Evolutionary conservation across 208 protist genomes (phyloP), one percentile per base, ranked within the genome.

Genomic region (Lotmaria passim): DNA sequence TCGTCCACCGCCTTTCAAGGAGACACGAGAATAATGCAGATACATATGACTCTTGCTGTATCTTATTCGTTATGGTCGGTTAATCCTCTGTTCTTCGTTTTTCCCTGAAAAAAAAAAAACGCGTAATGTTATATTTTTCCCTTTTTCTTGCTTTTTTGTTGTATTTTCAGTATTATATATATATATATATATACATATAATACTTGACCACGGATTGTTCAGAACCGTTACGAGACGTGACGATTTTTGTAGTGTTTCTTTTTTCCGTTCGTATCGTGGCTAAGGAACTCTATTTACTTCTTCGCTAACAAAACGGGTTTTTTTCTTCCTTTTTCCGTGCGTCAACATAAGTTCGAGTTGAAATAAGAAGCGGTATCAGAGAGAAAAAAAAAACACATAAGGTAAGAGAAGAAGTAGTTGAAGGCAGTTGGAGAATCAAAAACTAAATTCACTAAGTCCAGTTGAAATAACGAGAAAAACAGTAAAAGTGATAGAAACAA

Each of bases 361-460:
- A 55, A 64, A 31, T 58, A 68, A 44, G 72, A 57, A 3, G 14
- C 26, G 17, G 30, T 48, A 43, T 46, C 23, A 17, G 57, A 72
- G 71, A 44, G 52, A 69, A 64, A n/a, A n/a, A n/a, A n/a, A n/a
- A n/a, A n/a, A n/a, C n/a, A n/a, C 55, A 66, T 50, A 57, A 64
- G 8, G 17, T 24, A 59, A 70, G 15, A 69, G 17, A 58, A 46
- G 24, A 76, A 76, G 70, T 64, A 64, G 71, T 77, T 71, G 63
- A 34, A 46, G 48, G 47, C 28, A 71, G 62, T 77, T 69, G 64
- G 38, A 75, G 61, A 69, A 67, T 44, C 26, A 53, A 69, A 67
- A 38, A 24, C 69, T 75, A 75, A 69, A 69, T 39, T 75, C 53
- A 64, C 61, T 75, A 75, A 75, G 61, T 68, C 57, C 73, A 62